These are phyloP conservation scores for Pseudogymnoascus sp. DNA, from an alignment of 2,329 filamentous ascomycete genomes.

Conservation along the genomic window DNA sequence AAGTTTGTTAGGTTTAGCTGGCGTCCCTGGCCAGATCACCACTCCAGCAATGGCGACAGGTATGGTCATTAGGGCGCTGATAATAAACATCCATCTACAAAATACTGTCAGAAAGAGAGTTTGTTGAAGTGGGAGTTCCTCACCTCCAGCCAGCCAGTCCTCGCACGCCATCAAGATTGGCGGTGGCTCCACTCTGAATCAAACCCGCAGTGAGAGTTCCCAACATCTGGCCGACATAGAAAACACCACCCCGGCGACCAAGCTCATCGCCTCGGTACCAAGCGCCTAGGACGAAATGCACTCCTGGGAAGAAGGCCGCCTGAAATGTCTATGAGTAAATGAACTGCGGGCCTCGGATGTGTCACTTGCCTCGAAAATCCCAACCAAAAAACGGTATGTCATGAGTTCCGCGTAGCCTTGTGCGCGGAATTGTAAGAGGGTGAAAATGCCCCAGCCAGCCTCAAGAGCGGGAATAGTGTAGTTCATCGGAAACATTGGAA, in stretches of 20 bases:
- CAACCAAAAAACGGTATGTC: conserved; percentile 48
- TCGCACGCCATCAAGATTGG: conserved; percentile 18
- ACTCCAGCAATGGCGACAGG: conserved; percentile 45
- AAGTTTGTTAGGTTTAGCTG: conserved; percentile 41
- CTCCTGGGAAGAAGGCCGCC: conserved; percentile 30
- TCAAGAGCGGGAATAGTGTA: conserved; percentile 46
- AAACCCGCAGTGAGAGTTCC: conserved; percentile 22
- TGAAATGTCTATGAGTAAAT: conserved; percentile 10
- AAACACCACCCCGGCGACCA: conserved; percentile 19
- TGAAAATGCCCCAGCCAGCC: conserved; percentile 49
- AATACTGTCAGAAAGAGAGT: conserved; percentile 30
- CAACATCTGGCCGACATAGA: conserved; percentile 22
- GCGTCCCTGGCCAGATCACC: conserved; percentile 45
- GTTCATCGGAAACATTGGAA: conserved; percentile 36
- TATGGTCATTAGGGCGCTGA: conserved; percentile 47
- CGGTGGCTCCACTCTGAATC: conserved; percentile 19
- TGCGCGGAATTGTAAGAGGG: conserved; percentile 46
- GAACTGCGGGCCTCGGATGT: not conserved
- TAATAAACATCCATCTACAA: conserved; percentile 53
- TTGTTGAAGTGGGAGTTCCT: not conserved
- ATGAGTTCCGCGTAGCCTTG: conserved; percentile 42
- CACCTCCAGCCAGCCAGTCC: conserved; percentile 30
- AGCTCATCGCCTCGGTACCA: conserved; percentile 31
- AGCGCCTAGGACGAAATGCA: conserved; percentile 30
- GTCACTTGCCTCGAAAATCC: conserved; percentile 40